phyloP scores from a whole-genome alignment of 75 land plant genomes.

The Pinus tabuliformis region DNA sequence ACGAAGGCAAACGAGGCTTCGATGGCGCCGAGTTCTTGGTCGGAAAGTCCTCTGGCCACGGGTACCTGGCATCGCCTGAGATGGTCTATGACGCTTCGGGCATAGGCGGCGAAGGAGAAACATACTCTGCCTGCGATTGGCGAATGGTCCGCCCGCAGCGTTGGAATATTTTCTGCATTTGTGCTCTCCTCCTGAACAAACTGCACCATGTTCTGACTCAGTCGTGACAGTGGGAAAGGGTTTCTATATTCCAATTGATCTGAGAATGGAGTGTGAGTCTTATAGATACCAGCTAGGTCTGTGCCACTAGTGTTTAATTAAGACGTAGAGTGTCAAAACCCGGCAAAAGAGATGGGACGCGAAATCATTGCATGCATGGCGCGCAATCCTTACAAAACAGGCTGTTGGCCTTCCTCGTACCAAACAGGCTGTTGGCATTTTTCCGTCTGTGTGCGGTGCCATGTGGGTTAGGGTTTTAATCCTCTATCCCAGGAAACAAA shows the following conservation, averaged over 20 bases:
- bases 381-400: neutral
- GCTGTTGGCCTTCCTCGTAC: neutral
- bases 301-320: too few relatives aligned
- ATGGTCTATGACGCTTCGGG: slow-evolving; percentile 38
- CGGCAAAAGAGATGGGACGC: too few relatives aligned
- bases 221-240: too few relatives aligned
- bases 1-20: slow-evolving; percentile 37
- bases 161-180: slow-evolving; percentile 7
- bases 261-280: too few relatives aligned
- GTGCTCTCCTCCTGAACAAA: neutral
- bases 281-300: too few relatives aligned
- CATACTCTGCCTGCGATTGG: slow-evolving; percentile 27
- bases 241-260: too few relatives aligned
- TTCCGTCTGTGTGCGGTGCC: too few relatives aligned
- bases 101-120: slow-evolving; percentile 72
- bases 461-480: too few relatives aligned
- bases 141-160: slow-evolving; percentile 11
- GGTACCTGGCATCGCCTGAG: slow-evolving; percentile 32
- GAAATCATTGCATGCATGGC: neutral
- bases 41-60: slow-evolving; percentile 44
- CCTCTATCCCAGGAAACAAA: too few relatives aligned
- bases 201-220: too few relatives aligned
- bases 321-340: too few relatives aligned
- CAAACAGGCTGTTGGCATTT: too few relatives aligned
- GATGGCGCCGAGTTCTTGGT: slow-evolving; percentile 39